A percentile compares a stretch with the other conserved stretches of the same genome.
Evolutionary conservation across 768 basidiomycete species (phyloP).

Genomic region (Leccinum aurantiacum): DNA sequence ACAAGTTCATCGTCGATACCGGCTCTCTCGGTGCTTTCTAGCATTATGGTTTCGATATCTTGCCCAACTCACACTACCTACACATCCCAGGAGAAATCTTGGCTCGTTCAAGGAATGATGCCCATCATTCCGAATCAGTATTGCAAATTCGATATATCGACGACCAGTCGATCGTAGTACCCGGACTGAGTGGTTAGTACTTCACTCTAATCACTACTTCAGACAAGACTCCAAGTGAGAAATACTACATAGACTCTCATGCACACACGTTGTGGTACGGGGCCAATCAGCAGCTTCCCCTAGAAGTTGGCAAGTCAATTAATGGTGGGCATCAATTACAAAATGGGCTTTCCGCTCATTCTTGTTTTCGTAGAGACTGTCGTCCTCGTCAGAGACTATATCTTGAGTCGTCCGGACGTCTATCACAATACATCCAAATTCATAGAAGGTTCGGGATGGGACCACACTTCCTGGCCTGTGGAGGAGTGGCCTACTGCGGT

Average conservation of each 20-base stretch:
- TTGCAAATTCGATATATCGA: conserved; percentile 49
- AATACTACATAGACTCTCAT: conserved; percentile 73
- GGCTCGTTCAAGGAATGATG: conserved; percentile 36
- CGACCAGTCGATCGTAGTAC: conserved; percentile 61
- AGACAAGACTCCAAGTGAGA: not conserved
- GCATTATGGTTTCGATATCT: not conserved
- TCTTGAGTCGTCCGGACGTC: conserved; percentile 58
- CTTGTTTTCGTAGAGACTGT: conserved; percentile 53
- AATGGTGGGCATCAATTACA: conserved; percentile 41
- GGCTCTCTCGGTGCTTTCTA: conserved; percentile 53
- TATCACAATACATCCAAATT: conserved; percentile 55
- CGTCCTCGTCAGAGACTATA: conserved; percentile 57
- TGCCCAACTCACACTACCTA: conserved; percentile 4
- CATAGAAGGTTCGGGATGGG: conserved; percentile 87
- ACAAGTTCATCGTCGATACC: conserved; percentile 48
- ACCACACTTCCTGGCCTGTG: conserved; percentile 75
- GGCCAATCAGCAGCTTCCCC: conserved; percentile 57
- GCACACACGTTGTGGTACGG: conserved; percentile 80
- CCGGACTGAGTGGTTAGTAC: conserved; percentile 66
- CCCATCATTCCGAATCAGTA: conserved; percentile 22
- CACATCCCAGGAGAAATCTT: conserved; percentile 40
- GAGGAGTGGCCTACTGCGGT: conserved; percentile 70
- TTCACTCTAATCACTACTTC: not conserved
- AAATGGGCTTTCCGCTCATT: not conserved
- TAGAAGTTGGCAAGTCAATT: conserved; percentile 60